Evolutionary conservation across 352 stramenopile genomes (phyloP), one percentile per base, ranked within the genome.

Genomic region (Globisporangium radiosum): DNA sequence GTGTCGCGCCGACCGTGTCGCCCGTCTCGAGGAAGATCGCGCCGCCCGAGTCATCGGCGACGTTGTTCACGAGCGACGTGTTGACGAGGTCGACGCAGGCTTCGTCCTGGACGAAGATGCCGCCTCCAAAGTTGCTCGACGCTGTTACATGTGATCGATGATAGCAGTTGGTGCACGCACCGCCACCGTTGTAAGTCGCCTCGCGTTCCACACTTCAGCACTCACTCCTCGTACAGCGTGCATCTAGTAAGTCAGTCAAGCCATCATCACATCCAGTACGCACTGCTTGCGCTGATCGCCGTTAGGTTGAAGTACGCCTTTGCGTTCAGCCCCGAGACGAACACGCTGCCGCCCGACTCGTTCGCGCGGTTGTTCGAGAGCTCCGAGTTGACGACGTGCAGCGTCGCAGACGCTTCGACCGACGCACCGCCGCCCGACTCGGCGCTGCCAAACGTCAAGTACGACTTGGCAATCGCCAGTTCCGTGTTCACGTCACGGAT

Each of bases 1-100:
- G 39, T 3, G 59, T 73, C 1, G 62, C 77, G 7, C 60, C 19
- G 9, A 81, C 76, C 40, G 60, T 47, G 10, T 81, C 67, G 2
- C 79, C 79, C 0, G 75, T 85, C 43, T 87, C 73, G 7, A 89
- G 17, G 48, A 68, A 89, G 43, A 89, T 61, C 1, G 66, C 79
- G 3, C 79, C 79, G 9, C 79, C 79, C 0, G 77, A 80, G 53
- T 87, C 79, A 45, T 89, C 79, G 0, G 79, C 79, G 15, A 59
- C 56, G 50, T 89, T 89, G 44, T 74, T 59, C 1, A 61, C 62
- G 9, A 89, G 15, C 5, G 63, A 48, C n/a, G 68, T 78, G 8
- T 49, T 54, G 1, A 62, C 36, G 5, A 77, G 38, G 6, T 52
- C 56, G 13, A 76, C 50, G 5, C 52, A 54, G 5, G 59, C 63